phyloP scores from a whole-genome alignment of 371 early-diverging fungal species.

The Mucor saturninus region DNA sequence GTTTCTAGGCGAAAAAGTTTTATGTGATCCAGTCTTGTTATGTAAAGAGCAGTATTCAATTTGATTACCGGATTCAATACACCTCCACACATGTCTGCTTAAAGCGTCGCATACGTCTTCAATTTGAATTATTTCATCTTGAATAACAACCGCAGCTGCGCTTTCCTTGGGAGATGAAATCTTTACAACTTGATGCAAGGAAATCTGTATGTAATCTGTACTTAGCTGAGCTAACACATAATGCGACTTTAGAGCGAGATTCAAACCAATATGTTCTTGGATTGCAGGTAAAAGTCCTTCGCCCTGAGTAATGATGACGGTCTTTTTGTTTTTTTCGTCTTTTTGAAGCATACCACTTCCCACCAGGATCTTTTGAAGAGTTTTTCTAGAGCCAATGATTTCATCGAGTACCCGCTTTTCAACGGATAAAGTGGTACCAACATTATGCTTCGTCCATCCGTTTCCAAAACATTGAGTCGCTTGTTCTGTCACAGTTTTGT shows the following conservation, averaged over 20 bases:
- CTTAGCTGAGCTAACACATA: background rate
- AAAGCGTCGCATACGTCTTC: background rate
- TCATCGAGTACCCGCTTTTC: background rate
- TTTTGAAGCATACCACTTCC: background rate
- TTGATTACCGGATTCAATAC: background rate
- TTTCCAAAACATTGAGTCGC: background rate
- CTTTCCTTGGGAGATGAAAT: background rate
- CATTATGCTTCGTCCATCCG: background rate
- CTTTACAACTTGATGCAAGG: background rate
- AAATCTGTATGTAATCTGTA: background rate
- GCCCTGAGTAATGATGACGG: background rate
- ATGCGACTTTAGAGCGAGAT: background rate
- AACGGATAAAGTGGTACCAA: background rate
- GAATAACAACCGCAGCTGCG: background rate
- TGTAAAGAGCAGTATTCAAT: background rate
- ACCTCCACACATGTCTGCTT: background rate
- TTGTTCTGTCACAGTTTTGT: background rate
- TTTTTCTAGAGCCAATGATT: background rate
- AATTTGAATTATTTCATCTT: background rate
- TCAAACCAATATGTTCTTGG: background rate
- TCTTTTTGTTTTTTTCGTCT: background rate
- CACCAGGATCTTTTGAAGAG: background rate
- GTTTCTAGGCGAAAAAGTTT: background rate
- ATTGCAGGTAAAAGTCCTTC: background rate
- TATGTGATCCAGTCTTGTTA: background rate